Conservation (phyloP, 1,284 basidiomycete genomes). For the Puccinia hordei region DNA sequence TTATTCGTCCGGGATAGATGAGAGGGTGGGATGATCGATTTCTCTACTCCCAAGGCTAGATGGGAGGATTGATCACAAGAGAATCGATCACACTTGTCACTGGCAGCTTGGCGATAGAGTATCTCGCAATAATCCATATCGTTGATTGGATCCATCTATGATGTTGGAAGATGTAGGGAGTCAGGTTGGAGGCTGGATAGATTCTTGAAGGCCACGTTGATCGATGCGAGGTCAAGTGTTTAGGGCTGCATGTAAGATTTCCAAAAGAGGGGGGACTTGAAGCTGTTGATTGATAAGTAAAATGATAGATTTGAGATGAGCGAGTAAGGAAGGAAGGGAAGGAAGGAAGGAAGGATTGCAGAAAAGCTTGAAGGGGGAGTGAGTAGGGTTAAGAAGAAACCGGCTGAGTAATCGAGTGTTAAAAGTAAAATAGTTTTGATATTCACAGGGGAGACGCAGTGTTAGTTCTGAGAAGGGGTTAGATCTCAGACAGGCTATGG, state of each 20-base stretch:
- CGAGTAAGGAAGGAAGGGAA: no score
- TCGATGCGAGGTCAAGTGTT: not conserved
- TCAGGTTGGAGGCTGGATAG: not conserved
- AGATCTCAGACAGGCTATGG: no score
- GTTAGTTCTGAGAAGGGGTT: no score
- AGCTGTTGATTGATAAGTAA: no score
- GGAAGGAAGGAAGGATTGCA: no score
- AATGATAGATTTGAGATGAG: no score
- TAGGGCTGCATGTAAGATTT: not conserved
- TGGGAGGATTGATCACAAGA: conserved; percentile 4
- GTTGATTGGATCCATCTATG: not conserved
- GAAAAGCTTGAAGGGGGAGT: no score
- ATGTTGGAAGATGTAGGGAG: not conserved
- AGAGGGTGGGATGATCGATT: not conserved
- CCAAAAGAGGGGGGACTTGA: not conserved
- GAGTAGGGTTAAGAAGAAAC: no score
- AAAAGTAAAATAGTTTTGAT: no score
- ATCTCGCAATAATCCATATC: conserved; percentile 6
- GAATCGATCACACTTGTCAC: not conserved
- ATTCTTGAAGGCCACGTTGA: not conserved
- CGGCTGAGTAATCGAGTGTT: no score
- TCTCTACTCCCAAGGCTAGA: not conserved
- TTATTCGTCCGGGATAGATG: not conserved
- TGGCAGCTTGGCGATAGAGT: not conserved
- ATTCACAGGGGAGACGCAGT: no score